Evolutionary conservation across 176 grass and related monocot genomes (phyloP), one percentile per base, ranked within the genome.

Genomic region (Poa annua): DNA sequence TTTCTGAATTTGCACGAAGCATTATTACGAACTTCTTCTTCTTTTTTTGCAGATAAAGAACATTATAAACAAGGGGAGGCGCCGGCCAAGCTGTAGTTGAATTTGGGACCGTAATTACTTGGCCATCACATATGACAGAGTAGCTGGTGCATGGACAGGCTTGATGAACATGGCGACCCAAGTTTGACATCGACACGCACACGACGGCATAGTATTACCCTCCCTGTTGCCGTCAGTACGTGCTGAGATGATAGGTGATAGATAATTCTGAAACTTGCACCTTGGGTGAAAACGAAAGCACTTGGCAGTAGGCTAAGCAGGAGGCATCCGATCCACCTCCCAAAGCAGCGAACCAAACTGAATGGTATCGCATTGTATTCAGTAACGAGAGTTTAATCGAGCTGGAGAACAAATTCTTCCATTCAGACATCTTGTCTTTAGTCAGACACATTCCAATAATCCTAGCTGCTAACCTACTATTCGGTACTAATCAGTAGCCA

Each of bases 251-350:
- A 35, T 21, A 3, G n/a, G 29, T 29, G 29, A 29, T 2, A 29
- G 29, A 29, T 29, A 29, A 29, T 29, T 29, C 29, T 1, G 29
- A 29, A 29, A 29, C 1, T 29, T 29, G 29, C 29, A 29, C 29
- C 29, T 29, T 29, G 29, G 29, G 29, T 29, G 29, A 29, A 29
- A 29, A 29, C 29, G 29, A 2, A 29, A 29, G 29, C 29, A 29
- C 29, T 29, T 29, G 35, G 35, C 35, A 66, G 17, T 17, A n/a
- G 35, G 68, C 8, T 36, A 25, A 81, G 25, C 44, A 53, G 4
- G 34, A 44, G 22, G 87, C 47, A 86, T 86, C 65, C 1, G 35
- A 71, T 86, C 20, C 69, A 72, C 41, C 73, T 66, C 6, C 2
- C 7, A 76, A 22, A 74, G 25, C 20, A 66, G 49, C 4, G 52